Base-by-base conservation (phyloP, 2,329 filamentous ascomycete genomes). In the Colletotrichum costaricense region DNA sequence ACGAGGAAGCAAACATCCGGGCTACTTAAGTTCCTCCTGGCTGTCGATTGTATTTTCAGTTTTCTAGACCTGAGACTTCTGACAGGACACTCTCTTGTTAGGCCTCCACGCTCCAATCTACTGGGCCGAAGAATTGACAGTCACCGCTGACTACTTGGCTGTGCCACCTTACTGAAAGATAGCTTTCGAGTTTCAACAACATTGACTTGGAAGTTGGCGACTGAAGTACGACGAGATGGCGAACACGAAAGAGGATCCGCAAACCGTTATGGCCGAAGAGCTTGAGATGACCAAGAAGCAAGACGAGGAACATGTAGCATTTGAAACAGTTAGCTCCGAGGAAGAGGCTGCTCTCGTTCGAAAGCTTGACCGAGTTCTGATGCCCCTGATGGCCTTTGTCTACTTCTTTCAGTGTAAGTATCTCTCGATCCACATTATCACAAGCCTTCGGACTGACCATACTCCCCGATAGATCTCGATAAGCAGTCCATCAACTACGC, bases 401-500 rank as follows among this genome's bases (percentile, higher is more conserved):
- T 75, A 74, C 24, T 74, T 76, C 54, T 76, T 75, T 49, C 72
- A 76, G 52, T 76, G 75, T 74, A 26, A 67, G 57, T n/a, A 5
- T 22, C 3, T 2, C 9, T 28, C 9, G 14, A 12, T n/a, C 4
- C 35, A n/a, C n/a, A n/a, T 4, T 12, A 16, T 6, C 28, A 19
- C 24, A 19, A n/a, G 7, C 14, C 2, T 12, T 19, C 16, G 33
- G 14, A 19, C 52, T 22, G 38, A 67, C 19, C 4, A 8, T 42
- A 24, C 24, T 1, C 35, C 3, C 8, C 26, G 4, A 49, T 66
- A 63, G 74, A 76, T 54, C 74, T 76, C 63, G 74, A 76, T 64
- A 75, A 75, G 22, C 66, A 70, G 30, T 67, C 70, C 4, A 69
- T 75, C 52, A 73, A 73, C 52, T 62, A 72, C 11, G 68, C 63